phyloP scores from a whole-genome alignment of 352 stramenopile genomes.

The Phytophthora pluvialis region DNA sequence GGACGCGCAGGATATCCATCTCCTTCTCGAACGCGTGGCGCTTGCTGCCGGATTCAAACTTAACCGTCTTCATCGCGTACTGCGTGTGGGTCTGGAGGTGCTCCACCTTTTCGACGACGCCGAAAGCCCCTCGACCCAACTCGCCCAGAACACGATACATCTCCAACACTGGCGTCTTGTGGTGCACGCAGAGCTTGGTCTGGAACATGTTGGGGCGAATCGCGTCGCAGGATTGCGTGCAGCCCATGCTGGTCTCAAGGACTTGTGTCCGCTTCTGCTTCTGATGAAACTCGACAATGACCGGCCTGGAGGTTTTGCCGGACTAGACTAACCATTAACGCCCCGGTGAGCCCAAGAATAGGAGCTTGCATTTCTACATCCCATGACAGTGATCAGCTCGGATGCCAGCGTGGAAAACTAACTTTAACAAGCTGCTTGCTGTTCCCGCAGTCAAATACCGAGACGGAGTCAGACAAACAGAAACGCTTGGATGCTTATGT shows the following conservation, averaged over 20 bases:
- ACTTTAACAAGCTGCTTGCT: too few relatives aligned
- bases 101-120: constrained; percentile 77
- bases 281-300: too few relatives aligned
- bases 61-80: constrained; percentile 85
- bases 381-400: too few relatives aligned
- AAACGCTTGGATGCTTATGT: too few relatives aligned
- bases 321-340: too few relatives aligned
- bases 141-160: constrained; percentile 61
- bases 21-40: constrained; percentile 78
- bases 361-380: too few relatives aligned
- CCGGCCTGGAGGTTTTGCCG: too few relatives aligned
- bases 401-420: too few relatives aligned
- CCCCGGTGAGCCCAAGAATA: too few relatives aligned
- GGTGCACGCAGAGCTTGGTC: constrained; percentile 79
- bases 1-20: constrained; percentile 73
- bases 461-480: too few relatives aligned
- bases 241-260: constrained; percentile 62
- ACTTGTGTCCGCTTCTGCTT: too few relatives aligned
- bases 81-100: constrained; percentile 68
- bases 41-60: constrained; percentile 65
- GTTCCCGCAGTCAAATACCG: too few relatives aligned
- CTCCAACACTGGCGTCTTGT: constrained; percentile 56
- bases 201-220: constrained; percentile 77
- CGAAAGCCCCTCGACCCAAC: constrained; percentile 75
- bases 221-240: constrained; percentile 58